Evolutionary conservation across 2,329 filamentous ascomycete species (phyloP).

Genomic region (Rutstroemia sp.): DNA sequence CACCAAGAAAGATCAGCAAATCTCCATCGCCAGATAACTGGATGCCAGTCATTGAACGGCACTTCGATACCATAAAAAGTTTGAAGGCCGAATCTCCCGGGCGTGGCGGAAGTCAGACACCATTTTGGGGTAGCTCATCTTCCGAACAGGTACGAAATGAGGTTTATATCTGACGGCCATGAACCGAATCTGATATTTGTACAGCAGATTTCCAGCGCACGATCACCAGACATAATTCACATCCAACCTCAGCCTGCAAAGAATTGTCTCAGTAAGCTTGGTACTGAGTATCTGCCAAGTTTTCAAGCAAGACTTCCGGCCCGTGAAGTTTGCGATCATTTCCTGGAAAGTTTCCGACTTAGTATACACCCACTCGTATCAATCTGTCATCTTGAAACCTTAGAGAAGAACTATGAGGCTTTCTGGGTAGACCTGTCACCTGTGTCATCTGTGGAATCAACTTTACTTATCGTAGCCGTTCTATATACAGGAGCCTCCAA

Average conservation of each 20-base stretch:
- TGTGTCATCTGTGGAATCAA: background rate
- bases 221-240: background rate
- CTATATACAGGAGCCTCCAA: conserved; percentile 7
- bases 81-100: background rate
- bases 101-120: background rate
- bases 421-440: conserved; percentile 5
- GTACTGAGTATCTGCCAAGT: background rate
- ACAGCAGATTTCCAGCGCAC: background rate
- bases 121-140: background rate
- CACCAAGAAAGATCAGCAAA: background rate
- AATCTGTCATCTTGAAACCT: background rate
- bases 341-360: conserved; percentile 5
- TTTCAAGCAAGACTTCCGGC: conserved; percentile 1
- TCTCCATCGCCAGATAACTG: background rate
- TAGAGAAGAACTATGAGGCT: background rate
- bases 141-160: background rate
- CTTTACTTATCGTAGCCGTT: background rate
- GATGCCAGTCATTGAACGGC: background rate
- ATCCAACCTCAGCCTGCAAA: background rate
- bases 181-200: too few relatives aligned
- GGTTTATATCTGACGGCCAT: too few relatives aligned
- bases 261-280: background rate
- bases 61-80: background rate
- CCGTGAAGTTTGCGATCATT: background rate
- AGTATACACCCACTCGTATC: conserved; percentile 1